Evolutionary conservation across 164 flowering plant genomes (phyloP).

Genomic region (Houttuynia cordata): DNA sequence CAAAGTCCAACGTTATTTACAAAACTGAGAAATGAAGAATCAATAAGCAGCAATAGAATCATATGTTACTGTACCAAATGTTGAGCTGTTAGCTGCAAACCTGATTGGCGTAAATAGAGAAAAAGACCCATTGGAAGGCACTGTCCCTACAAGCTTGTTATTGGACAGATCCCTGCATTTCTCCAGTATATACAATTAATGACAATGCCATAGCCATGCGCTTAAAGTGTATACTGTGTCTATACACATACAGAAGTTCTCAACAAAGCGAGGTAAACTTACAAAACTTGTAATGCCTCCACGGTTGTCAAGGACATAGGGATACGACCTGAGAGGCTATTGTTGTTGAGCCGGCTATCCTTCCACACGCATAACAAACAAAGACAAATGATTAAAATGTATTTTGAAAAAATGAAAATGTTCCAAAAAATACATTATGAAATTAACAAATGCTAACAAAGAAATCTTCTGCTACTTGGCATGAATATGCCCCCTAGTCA

Average conservation of each 20-base stretch:
- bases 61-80: background rate
- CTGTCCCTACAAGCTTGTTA: constrained; percentile 36
- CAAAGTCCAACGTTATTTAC: constrained; percentile 46
- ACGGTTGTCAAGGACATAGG: constrained; percentile 45
- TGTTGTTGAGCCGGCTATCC: constrained; percentile 71
- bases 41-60: background rate
- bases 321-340: constrained; percentile 41
- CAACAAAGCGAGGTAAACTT: constrained; percentile 10
- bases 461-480: background rate
- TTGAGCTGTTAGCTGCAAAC: constrained; percentile 13
- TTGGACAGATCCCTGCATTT: constrained; percentile 55
- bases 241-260: background rate
- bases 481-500: too few relatives aligned
- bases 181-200: background rate
- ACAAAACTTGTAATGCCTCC: constrained; percentile 49
- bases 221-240: background rate
- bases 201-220: constrained; percentile 8
- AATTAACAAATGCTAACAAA: background rate
- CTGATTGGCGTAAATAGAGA: constrained; percentile 59
- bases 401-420: constrained; percentile 2
- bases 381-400: background rate
- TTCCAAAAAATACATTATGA: background rate
- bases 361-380: constrained; percentile 19
- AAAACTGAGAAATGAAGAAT: constrained; percentile 44
- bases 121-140: constrained; percentile 63